Evolutionary conservation across 208 protist genomes (phyloP).

Genomic region (Trypanosoma mega): DNA sequence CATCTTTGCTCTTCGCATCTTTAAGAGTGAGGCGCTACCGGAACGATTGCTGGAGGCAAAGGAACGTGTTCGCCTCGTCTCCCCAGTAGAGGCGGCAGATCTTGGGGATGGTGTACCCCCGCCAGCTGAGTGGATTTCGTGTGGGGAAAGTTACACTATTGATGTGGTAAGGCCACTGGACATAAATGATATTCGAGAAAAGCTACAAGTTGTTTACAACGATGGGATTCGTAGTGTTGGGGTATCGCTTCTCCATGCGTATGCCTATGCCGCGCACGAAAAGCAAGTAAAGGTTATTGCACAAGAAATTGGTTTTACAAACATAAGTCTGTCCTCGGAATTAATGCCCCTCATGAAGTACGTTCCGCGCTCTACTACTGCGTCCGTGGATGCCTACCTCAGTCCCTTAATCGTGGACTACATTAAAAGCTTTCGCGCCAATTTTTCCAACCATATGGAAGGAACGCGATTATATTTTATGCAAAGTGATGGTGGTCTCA

Average conservation of each 20-base stretch:
- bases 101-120: slow-evolving; percentile 20
- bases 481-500: no score
- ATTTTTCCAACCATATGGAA: no score
- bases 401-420: no score
- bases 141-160: slow-evolving; percentile 67
- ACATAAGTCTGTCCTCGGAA: slow-evolving; percentile 90
- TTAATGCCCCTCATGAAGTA: slow-evolving; percentile 94
- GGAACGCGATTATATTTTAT: no score
- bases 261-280: slow-evolving; percentile 91
- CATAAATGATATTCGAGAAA: slow-evolving; percentile 33
- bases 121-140: slow-evolving; percentile 47
- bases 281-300: slow-evolving; percentile 71
- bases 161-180: slow-evolving; percentile 68
- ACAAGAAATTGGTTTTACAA: slow-evolving; percentile 83
- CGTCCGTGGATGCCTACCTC: slow-evolving; percentile 95
- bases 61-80: slow-evolving; percentile 85
- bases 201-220: slow-evolving; percentile 52
- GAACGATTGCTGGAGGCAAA: slow-evolving; percentile 73
- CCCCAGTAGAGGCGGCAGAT: slow-evolving; percentile 37
- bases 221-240: slow-evolving; percentile 84
- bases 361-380: slow-evolving; percentile 91
- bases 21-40: slow-evolving; percentile 86
- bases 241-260: slow-evolving; percentile 94
- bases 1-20: slow-evolving; percentile 95
- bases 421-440: no score